These are phyloP conservation scores for Venturia nashicola DNA, from an alignment of 2,329 filamentous ascomycete genomes.

Conservation along the genomic window DNA sequence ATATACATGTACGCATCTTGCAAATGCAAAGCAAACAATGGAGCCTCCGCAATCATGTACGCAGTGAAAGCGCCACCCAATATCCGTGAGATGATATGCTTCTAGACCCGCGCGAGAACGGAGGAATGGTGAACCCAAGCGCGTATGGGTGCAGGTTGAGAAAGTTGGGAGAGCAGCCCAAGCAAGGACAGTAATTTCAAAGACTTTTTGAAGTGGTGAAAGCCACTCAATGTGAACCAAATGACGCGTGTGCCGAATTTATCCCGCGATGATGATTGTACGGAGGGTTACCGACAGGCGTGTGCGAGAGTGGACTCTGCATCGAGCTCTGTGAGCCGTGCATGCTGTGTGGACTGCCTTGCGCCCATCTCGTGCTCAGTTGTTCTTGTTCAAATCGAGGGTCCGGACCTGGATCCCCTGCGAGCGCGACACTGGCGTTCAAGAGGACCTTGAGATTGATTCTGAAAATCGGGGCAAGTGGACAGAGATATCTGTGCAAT, in stretches of 20 bases:
- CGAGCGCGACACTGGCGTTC: not conserved
- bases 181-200: not conserved
- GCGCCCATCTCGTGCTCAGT: not conserved
- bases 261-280: not conserved
- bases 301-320: not conserved
- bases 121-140: not conserved
- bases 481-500: slow-evolving; percentile 58
- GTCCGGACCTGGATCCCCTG: not conserved
- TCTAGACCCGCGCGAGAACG: not conserved
- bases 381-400: not conserved
- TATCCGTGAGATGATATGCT: not conserved
- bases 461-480: slow-evolving; percentile 60
- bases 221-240: not conserved
- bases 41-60: not conserved
- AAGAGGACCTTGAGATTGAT: slow-evolving; percentile 3
- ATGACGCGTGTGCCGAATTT: slow-evolving; percentile 6
- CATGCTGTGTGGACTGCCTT: slow-evolving; percentile 5
- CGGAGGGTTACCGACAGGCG: not conserved
- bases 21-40: not conserved
- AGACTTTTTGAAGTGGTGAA: not conserved
- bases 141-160: not conserved
- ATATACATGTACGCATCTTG: not conserved
- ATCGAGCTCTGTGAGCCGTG: slow-evolving; percentile 4
- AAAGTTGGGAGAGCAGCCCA: too few species aligned
- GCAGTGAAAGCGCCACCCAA: not conserved